Conservation (phyloP, 768 basidiomycete genomes). For the Infundibulicybe gibba region DNA sequence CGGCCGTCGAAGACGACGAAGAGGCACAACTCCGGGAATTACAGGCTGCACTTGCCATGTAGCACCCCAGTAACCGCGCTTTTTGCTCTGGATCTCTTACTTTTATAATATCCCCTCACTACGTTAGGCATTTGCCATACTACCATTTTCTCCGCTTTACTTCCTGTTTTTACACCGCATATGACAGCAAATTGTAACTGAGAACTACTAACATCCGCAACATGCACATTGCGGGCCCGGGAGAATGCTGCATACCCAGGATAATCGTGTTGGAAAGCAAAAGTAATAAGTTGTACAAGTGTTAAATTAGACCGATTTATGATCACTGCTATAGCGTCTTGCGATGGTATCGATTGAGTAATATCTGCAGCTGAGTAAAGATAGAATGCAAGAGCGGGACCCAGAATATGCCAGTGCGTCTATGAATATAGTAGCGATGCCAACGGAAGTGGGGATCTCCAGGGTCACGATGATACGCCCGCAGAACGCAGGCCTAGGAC, state of each 20-base stretch:
- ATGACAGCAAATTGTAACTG: too few relatives aligned
- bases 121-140: conserved; percentile 7
- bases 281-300: conserved; percentile 13
- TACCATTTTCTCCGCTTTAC: conserved; percentile 15
- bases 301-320: conserved; percentile 20
- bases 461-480: conserved; percentile 32
- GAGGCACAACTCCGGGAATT: conserved; percentile 85
- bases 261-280: conserved; percentile 1
- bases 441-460: conserved; percentile 4
- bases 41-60: conserved; percentile 88
- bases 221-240: too few relatives aligned
- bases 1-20: conserved; percentile 83
- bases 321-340: conserved; percentile 17
- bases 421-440: conserved; percentile 10
- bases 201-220: background rate
- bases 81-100: conserved; percentile 14
- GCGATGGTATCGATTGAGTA: conserved; percentile 26
- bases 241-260: too few relatives aligned
- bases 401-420: conserved; percentile 20
- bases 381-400: conserved; percentile 18
- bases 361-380: conserved; percentile 12
- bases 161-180: conserved; percentile 12
- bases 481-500: conserved; percentile 71
- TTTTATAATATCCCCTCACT: conserved; percentile 6
- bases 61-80: conserved; percentile 14